Percentiles rank a stretch among this genome's conserved stretches.
phyloP scores from a whole-genome alignment of 805 yeast species.

The Hanseniaspora meyeri region DNA sequence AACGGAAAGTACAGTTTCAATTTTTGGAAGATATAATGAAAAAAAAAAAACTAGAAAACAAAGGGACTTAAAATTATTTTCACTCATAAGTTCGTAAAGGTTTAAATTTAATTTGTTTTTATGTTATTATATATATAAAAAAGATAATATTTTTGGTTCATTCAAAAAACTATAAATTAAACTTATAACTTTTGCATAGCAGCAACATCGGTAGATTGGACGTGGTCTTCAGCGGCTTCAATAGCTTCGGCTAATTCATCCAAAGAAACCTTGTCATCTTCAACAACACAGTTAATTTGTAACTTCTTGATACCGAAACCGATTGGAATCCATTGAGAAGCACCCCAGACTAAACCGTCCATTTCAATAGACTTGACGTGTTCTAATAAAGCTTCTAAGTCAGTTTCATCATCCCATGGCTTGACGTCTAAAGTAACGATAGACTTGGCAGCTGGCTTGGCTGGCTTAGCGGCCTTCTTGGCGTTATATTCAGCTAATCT shows the following conservation, averaged over 20 bases:
- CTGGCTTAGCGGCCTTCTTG: conserved; percentile 92
- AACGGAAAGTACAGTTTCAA: too few relatives aligned
- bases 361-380: conserved; percentile 71
- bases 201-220: conserved; percentile 96
- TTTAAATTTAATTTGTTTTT: background rate
- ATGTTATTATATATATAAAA: background rate
- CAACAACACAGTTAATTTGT: conserved; percentile 95
- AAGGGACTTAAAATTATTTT: background rate
- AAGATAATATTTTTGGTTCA: background rate
- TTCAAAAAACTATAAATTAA: conserved; percentile 15
- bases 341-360: conserved; percentile 99
- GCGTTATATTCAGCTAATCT: conserved; percentile 97
- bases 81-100: background rate
- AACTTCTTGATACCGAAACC: conserved; percentile 99
- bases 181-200: conserved; percentile 90
- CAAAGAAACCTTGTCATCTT: conserved; percentile 89
- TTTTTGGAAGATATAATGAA: too few relatives aligned
- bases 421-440: conserved; percentile 92
- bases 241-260: conserved; percentile 70
- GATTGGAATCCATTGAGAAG: conserved; percentile 85
- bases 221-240: conserved; percentile 95
- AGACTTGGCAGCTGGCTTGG: conserved; percentile 98
- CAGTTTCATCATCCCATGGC: conserved; percentile 99
- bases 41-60: too few relatives aligned
- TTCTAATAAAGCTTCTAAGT: conserved; percentile 75